Base-by-base conservation (phyloP, 345 rosid species). In the Dimocarpus longan region DNA sequence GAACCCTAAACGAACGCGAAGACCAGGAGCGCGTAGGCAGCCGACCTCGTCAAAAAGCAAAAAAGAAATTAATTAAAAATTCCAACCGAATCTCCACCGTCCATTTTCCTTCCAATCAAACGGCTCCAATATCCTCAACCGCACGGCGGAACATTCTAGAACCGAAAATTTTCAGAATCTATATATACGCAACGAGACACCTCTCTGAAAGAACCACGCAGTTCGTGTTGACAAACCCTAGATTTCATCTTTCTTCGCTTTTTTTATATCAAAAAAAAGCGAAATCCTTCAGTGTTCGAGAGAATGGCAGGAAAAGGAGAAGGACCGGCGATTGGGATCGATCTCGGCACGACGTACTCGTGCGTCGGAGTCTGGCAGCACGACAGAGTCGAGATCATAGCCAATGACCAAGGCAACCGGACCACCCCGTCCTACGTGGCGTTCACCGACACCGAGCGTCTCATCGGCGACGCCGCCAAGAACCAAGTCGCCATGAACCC, bases 401-500 rank as follows among this genome's bases (percentile, higher is more conserved):
- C 92, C 71, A 89, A 88, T 76, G 93, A 90, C 52, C 90, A 88
- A 67, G 93, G 90, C 0, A 87, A 87, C 84, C 71, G 88, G 8
- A 88, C 88, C 8, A 88, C 90, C 3, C 93, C 89, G 50, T 90
- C 90, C 2, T 88, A 90, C 40, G 91, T 90, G 2, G 93, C 74
- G 0, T 90, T 88, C 85, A 87, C 89, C 0, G 92, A 90, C n/a
- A 78, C 82, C 6, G 89, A 88, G 76, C 86, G 92, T 56, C 74
- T 89, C 85, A 90, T 90, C 11, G 91, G 94, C 19, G 92, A 89
- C 54, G 90, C 93, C 4, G 88, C 90, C 1, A 87, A 91, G 91
- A 89, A 89, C 65, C 92, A 89, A 71, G 92, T 89, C 19, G 92
- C 92, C 73, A 87, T 89, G 90, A 88, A 90, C 68, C 93, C 93